These are phyloP conservation scores for Gleditsia sinensis DNA, from an alignment of 306 rosid genomes.

Conservation along the genomic window DNA sequence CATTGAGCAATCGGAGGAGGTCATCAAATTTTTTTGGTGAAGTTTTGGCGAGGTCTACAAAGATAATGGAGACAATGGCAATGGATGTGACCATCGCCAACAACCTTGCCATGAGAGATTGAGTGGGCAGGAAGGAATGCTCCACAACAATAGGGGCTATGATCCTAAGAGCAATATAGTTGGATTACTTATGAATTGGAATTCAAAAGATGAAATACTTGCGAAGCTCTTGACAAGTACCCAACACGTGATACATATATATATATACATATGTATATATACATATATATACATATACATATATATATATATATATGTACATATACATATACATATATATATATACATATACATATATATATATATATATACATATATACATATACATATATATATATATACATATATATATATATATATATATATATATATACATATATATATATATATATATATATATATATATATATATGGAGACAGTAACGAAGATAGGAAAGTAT, in stretches of 20 bases:
- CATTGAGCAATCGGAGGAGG: constrained; percentile 20
- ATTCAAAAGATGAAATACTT: neutral
- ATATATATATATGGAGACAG: too few species aligned
- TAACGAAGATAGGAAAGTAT: too few species aligned
- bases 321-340: too few species aligned
- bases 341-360: too few species aligned
- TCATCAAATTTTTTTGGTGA: neutral
- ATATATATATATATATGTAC: too few species aligned
- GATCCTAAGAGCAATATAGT: neutral
- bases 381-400: too few species aligned
- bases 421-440: too few species aligned
- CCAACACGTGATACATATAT: neutral
- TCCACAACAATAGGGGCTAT: neutral
- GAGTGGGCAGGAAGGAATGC: constrained; percentile 20
- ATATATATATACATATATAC: too few species aligned
- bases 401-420: too few species aligned
- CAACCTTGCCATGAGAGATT: constrained; percentile 36
- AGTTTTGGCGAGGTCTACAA: constrained; percentile 25
- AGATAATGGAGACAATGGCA: constrained; percentile 36
- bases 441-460: too few species aligned
- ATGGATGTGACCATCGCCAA: constrained; percentile 2
- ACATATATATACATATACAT: too few species aligned
- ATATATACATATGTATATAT: too few species aligned
- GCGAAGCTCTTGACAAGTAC: neutral
- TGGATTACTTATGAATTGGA: neutral